phyloP scores from a whole-genome alignment of 2,329 filamentous ascomycete genomes.

The Cladophialophora immunda region DNA sequence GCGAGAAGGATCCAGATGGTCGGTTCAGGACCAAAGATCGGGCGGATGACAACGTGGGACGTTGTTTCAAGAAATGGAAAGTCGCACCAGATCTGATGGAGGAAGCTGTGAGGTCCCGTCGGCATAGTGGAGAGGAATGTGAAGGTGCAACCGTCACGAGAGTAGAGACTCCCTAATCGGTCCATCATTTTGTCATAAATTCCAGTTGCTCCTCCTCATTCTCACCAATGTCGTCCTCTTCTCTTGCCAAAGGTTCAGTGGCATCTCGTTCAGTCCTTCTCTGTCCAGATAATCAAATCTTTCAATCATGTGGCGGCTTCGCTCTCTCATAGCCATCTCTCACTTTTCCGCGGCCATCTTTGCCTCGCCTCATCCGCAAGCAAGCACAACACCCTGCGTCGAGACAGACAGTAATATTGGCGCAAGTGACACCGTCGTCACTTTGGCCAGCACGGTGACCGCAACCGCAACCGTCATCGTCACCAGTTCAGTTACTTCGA shows the following conservation, averaged over 20 bases:
- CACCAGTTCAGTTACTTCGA: constrained; percentile 25
- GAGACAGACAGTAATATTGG: background rate
- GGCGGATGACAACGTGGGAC: constrained; percentile 20
- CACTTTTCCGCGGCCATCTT: constrained; percentile 8
- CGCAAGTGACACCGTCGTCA: constrained; percentile 17
- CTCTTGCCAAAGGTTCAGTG: background rate
- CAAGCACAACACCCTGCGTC: background rate
- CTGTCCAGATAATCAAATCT: background rate
- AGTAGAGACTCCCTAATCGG: background rate
- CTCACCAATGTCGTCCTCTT: background rate
- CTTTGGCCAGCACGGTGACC: constrained; percentile 17
- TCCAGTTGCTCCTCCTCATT: background rate
- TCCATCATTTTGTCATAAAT: background rate
- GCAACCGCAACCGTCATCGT: constrained; percentile 19
- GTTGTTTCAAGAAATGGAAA: constrained; percentile 20
- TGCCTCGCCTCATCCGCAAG: constrained; percentile 17
- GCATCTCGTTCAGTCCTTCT: constrained; percentile 3
- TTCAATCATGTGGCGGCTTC: constrained; percentile 12
- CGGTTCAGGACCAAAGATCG: constrained; percentile 1
- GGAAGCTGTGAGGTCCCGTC: constrained; percentile 27
- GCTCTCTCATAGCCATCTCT: constrained; percentile 10
- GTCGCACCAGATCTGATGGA: constrained; percentile 21
- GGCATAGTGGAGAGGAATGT: background rate
- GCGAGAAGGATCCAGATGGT: background rate
- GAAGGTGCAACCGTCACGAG: background rate